Conservation (phyloP, 305 asterid species). For the Andrographis paniculata region DNA sequence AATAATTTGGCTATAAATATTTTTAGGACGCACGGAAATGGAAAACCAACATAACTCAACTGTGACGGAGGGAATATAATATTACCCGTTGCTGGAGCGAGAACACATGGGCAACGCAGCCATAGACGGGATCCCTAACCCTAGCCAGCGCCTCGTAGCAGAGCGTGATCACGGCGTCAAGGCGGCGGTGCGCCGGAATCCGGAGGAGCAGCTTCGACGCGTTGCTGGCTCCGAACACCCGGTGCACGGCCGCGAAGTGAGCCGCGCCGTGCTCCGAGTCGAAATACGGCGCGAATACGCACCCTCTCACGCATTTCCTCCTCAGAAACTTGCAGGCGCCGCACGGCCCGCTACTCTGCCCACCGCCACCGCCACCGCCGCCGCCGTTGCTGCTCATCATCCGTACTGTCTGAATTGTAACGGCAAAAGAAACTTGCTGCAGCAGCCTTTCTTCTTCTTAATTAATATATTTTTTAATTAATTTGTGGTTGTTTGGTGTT, state of each 20-base stretch:
- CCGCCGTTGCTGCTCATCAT: background rate
- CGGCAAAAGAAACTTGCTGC: too few relatives aligned
- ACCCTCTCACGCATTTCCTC: constrained; percentile 66
- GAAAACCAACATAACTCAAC: too few relatives aligned
- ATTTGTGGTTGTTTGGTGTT: too few relatives aligned
- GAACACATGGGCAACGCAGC: constrained; percentile 75
- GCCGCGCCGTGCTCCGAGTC: constrained; percentile 77
- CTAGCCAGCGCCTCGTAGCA: constrained; percentile 88
- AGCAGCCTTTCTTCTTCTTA: too few relatives aligned
- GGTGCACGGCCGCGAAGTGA: constrained; percentile 89
- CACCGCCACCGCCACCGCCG: constrained; percentile 10
- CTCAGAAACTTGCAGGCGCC: constrained; percentile 94
- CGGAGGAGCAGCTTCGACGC: constrained; percentile 65
- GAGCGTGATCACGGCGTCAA: constrained; percentile 76
- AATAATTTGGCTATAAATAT: too few relatives aligned
- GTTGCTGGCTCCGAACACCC: constrained; percentile 93
- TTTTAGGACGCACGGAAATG: too few relatives aligned
- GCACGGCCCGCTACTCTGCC: constrained; percentile 67
- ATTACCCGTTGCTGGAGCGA: constrained; percentile 81
- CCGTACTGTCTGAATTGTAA: too few relatives aligned
- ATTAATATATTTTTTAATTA: too few relatives aligned
- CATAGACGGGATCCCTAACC: constrained; percentile 86
- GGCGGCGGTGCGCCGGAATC: constrained; percentile 63
- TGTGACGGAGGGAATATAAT: too few relatives aligned
- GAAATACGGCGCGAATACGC: constrained; percentile 82